Evolutionary conservation across 495 filamentous ascomycete genomes (phyloP), one percentile per base, ranked within the genome.

Genomic region (Aspergillus bertholletiae): DNA sequence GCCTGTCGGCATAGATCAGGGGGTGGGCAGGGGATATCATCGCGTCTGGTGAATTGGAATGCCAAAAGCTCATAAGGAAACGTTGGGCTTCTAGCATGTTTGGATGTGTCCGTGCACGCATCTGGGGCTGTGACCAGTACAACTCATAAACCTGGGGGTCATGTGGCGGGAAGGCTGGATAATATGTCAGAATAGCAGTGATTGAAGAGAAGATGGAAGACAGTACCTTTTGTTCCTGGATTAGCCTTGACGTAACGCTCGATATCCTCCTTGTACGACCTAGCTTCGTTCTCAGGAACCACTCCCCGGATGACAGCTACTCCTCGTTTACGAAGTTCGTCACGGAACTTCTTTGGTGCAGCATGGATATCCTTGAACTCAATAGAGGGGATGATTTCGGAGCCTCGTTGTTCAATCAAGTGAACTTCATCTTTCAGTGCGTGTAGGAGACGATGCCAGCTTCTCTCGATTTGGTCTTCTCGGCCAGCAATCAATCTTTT

Each of bases 51-150:
- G 81, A 68, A n/a, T 70, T 67, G 44, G 78, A 78, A 72, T 88
- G 86, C 76, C 88, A 81, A 51, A 81, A 74, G 32, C 76, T 74
- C 81, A 90, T 86, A 20, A 89, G 76, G 39, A 80, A 82, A 20
- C 58, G 68, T 55, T 89, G 87, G 0, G 80, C 71, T 26, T 70
- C 63, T 6, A 90, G 67, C 45, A 92, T 53, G 37, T 84, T 82
- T 5, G 84, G 80, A 64, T 93, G 86, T 0, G 75, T 67, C 12
- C 88, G 75, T 3, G 88, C 87, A 13, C 76, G 74, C 43, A 90
- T 64, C 57, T 92, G 88, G 5, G 84, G 67, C 4, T 79, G 74
- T 6, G 85, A 86, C 88, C 89, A 93, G 71, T 93, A 92, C 1
- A 91, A 71, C 62, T 93, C 89, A 61, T 80, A 89, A 18, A 92